phyloP scores from a whole-genome alignment of 176 grass and related monocot genomes.

The Oryza brachyantha region DNA sequence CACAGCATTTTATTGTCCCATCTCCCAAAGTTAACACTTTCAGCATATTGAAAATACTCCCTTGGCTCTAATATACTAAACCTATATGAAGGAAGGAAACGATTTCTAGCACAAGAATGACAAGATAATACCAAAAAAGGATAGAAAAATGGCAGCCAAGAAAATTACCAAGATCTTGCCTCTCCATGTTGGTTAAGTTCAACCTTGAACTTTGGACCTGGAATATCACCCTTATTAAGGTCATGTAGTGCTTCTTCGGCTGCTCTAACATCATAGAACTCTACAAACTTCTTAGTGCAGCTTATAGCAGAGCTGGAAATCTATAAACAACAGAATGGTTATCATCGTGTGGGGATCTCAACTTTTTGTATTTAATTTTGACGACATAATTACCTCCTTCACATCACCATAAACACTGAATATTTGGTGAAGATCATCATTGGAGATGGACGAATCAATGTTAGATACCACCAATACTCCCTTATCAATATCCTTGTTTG shows the following conservation, averaged over 20 bases:
- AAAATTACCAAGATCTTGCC: constrained; percentile 44
- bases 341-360: background rate
- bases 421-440: constrained; percentile 53
- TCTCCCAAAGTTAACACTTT: background rate
- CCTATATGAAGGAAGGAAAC: background rate
- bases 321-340: constrained; percentile 31
- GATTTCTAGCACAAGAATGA: background rate
- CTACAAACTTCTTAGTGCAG: constrained; percentile 49
- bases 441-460: constrained; percentile 51
- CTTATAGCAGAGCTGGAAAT: constrained; percentile 42
- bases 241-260: constrained; percentile 48
- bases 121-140: background rate
- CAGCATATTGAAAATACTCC: background rate
- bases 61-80: background rate
- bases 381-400: constrained; percentile 49
- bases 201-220: constrained; percentile 57
- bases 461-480: constrained; percentile 47
- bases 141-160: background rate
- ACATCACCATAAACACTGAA: constrained; percentile 66
- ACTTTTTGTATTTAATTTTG: background rate
- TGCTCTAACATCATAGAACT: constrained; percentile 69
- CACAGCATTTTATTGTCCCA: background rate
- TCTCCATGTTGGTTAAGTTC: constrained; percentile 46
- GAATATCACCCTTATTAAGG: constrained; percentile 50
- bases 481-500: constrained; percentile 35